Conservation (phyloP, 148 eudicot genomes). For the Vaccinium darrowii region DNA sequence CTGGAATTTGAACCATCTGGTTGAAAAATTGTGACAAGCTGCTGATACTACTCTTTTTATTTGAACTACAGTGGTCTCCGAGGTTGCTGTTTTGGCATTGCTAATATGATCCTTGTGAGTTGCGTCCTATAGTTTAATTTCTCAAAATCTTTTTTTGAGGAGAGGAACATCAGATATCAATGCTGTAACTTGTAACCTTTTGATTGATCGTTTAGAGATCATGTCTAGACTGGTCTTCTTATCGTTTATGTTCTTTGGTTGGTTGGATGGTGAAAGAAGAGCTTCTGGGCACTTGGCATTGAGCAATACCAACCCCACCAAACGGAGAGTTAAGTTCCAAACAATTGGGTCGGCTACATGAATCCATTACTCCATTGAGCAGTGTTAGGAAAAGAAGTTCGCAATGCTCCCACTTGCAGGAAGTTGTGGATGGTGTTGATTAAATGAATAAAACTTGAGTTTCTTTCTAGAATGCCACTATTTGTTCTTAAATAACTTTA, state of each 20-base stretch:
- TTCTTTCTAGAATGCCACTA: not conserved
- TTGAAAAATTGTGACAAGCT: not conserved
- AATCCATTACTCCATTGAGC: not conserved
- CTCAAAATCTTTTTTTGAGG: not conserved
- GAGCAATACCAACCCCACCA: no score
- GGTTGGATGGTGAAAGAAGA: not conserved
- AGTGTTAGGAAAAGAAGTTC: not conserved
- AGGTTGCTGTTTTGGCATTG: constrained; percentile 89
- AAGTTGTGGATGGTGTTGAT: not conserved
- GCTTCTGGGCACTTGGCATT: not conserved
- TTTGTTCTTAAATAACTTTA: not conserved
- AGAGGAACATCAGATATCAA: not conserved
- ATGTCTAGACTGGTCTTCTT: not conserved
- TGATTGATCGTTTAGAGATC: not conserved
- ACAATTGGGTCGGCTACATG: no score
- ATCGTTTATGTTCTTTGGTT: not conserved
- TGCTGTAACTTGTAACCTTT: constrained; percentile 1
- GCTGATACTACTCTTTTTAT: constrained; percentile 24
- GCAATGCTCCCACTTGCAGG: not conserved
- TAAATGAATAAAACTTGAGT: not conserved
- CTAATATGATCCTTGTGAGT: constrained; percentile 99
- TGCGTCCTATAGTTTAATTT: not conserved
- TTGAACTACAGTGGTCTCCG: constrained; percentile 75
- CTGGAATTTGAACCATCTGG: constrained; percentile 19
- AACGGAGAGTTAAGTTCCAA: no score